These are phyloP conservation scores for Kwoniella newhampshirensis DNA, from an alignment of 768 basidiomycete genomes.

Conservation along the genomic window DNA sequence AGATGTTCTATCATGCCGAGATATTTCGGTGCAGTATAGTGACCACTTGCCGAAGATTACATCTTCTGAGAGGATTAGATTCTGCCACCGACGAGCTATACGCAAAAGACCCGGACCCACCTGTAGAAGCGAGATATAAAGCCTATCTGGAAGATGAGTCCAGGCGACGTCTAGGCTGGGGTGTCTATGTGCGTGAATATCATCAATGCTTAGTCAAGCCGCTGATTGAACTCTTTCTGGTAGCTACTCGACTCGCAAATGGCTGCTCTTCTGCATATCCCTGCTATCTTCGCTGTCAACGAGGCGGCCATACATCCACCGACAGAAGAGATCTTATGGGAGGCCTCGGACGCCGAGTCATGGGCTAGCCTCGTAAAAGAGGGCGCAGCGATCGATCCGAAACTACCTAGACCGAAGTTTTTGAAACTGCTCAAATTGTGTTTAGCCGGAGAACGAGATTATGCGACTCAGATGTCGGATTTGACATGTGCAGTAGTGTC, in stretches of 20 bases:
- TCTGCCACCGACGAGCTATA: slow-evolving; percentile 30
- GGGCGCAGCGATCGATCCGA: slow-evolving; percentile 13
- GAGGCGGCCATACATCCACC: slow-evolving; percentile 39
- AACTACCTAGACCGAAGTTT: slow-evolving; percentile 15
- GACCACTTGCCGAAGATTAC: slow-evolving; percentile 34
- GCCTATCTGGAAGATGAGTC: slow-evolving; percentile 44
- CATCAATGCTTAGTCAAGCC: background rate
- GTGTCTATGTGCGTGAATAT: slow-evolving; percentile 39
- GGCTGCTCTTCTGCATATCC: slow-evolving; percentile 28
- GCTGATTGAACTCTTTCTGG: background rate
- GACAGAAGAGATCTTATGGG: slow-evolving; percentile 34
- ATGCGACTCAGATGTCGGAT: slow-evolving; percentile 20
- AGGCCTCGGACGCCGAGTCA: slow-evolving; percentile 28
- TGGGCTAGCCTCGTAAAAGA: slow-evolving; percentile 28
- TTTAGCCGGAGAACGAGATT: slow-evolving; percentile 16
- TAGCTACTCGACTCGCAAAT: slow-evolving; percentile 42
- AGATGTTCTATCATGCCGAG: slow-evolving; percentile 44
- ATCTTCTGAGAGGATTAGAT: slow-evolving; percentile 32
- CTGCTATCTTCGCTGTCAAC: slow-evolving; percentile 30
- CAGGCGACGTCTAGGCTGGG: slow-evolving; percentile 41
- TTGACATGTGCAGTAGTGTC: slow-evolving; percentile 35
- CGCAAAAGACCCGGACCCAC: slow-evolving; percentile 16
- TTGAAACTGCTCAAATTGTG: slow-evolving; percentile 21
- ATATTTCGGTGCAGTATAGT: slow-evolving; percentile 42
- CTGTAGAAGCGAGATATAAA: slow-evolving; percentile 23